Evolutionary conservation across 805 yeast genomes (phyloP).

Genomic region (Starmerella khaoyaiensis): DNA sequence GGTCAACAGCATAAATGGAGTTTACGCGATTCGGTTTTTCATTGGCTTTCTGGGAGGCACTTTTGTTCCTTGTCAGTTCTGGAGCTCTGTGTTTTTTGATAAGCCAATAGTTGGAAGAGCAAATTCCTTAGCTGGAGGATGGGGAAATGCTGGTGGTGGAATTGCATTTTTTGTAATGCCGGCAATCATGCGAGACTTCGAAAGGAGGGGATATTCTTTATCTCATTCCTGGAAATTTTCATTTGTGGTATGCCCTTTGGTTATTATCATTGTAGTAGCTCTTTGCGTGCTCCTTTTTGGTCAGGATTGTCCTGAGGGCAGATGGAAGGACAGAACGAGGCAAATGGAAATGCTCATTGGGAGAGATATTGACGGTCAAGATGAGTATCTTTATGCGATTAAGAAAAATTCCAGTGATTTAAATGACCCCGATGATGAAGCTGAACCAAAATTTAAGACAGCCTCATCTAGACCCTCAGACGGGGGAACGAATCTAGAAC

Average conservation of each 20-base stretch:
- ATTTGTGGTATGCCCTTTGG: conserved; percentile 25
- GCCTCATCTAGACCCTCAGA: too few species aligned
- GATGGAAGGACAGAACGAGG: conserved; percentile 26
- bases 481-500: too few species aligned
- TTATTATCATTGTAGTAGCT: conserved; percentile 26
- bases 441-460: background rate
- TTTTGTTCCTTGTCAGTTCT: conserved; percentile 15
- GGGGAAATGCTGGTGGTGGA: conserved; percentile 20
- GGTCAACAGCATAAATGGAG: conserved; percentile 19
- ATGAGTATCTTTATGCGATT: background rate
- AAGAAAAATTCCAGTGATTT: conserved; percentile 1
- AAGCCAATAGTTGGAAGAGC: conserved; percentile 14
- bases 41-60: conserved; percentile 26
- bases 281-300: conserved; percentile 23
- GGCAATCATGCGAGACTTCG: conserved; percentile 7
- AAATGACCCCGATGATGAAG: background rate
- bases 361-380: conserved; percentile 1
- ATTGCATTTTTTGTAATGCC: conserved; percentile 19
- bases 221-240: conserved; percentile 14
- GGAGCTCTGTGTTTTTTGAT: conserved; percentile 15
- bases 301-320: conserved; percentile 30
- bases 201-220: conserved; percentile 9
- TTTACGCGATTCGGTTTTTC: conserved; percentile 26
- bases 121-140: conserved; percentile 14
- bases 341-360: conserved; percentile 2